Conservation (phyloP, 208 protist genomes). For the Naegleria lovaniensis region DNA sequence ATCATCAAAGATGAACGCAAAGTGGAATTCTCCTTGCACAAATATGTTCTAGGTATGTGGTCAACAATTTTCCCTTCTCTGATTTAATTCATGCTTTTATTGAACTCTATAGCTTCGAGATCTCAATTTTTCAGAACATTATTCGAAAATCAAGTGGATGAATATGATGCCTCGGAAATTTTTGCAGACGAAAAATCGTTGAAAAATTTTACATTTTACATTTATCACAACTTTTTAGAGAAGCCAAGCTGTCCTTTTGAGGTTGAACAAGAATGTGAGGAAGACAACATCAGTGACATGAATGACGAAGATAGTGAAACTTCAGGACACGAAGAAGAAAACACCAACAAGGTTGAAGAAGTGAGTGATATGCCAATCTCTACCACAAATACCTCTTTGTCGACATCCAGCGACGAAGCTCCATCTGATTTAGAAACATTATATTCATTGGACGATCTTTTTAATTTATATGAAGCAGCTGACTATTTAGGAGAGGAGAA, state of each 20-base stretch:
- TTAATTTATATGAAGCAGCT: no score
- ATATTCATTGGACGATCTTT: no score
- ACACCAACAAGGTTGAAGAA: background rate
- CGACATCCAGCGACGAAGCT: no score
- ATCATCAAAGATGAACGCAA: no score
- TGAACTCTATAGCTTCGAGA: background rate
- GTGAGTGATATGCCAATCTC: background rate
- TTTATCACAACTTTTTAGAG: background rate
- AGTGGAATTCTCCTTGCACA: no score
- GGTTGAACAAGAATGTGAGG: background rate
- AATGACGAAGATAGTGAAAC: background rate
- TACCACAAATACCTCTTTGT: no score
- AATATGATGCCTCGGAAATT: background rate
- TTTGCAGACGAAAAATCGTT: background rate
- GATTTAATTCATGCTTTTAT: no score
- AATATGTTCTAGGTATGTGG: no score
- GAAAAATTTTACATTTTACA: background rate
- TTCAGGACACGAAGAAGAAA: background rate
- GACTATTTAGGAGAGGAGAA: no score
- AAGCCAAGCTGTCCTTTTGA: no score
- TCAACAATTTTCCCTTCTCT: no score
- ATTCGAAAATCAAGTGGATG: background rate
- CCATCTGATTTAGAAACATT: no score
- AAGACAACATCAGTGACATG: background rate
- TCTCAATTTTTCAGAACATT: background rate